Evolutionary conservation across 257 asterid genomes (phyloP).

Genomic region (Rehmannia glutinosa): DNA sequence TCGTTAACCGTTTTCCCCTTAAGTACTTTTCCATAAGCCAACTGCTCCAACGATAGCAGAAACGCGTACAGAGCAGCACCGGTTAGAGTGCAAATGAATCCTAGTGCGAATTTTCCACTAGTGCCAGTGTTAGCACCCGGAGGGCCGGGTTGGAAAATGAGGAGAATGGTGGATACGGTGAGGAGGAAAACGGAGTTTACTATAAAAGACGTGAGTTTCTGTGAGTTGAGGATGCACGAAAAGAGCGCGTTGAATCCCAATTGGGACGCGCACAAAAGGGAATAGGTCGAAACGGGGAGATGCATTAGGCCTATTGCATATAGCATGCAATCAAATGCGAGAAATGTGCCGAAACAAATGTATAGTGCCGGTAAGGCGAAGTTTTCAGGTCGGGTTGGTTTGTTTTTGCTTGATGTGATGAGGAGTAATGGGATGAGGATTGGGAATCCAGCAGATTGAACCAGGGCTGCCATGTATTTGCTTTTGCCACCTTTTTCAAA

Average conservation of each 20-base stretch:
- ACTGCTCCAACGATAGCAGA: conserved; percentile 25
- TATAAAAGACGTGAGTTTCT: no score
- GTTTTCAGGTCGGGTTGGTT: background rate
- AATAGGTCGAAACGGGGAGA: conserved; percentile 38
- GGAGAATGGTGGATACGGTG: conserved; percentile 28
- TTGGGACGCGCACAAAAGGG: conserved; percentile 37
- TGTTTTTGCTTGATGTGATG: background rate
- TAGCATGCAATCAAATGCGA: conserved; percentile 27
- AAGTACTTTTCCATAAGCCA: conserved; percentile 25
- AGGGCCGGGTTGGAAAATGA: conserved; percentile 19
- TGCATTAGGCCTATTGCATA: conserved; percentile 33
- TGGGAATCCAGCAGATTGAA: conserved; percentile 43
- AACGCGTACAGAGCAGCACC: conserved; percentile 39
- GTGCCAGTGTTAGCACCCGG: conserved; percentile 3
- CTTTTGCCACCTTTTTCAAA: conserved; percentile 45
- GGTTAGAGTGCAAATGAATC: conserved; percentile 32
- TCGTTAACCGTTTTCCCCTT: no score
- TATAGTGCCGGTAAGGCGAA: conserved; percentile 10
- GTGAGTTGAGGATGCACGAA: no score
- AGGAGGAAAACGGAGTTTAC: no score
- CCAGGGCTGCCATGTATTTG: conserved; percentile 38
- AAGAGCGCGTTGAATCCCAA: conserved; percentile 43
- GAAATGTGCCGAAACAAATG: conserved; percentile 14
- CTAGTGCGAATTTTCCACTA: conserved; percentile 8
- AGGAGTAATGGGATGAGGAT: conserved; percentile 32